These are phyloP conservation scores for Oryza longistaminata DNA, from an alignment of 176 grass and related monocot genomes.

Conservation along the genomic window DNA sequence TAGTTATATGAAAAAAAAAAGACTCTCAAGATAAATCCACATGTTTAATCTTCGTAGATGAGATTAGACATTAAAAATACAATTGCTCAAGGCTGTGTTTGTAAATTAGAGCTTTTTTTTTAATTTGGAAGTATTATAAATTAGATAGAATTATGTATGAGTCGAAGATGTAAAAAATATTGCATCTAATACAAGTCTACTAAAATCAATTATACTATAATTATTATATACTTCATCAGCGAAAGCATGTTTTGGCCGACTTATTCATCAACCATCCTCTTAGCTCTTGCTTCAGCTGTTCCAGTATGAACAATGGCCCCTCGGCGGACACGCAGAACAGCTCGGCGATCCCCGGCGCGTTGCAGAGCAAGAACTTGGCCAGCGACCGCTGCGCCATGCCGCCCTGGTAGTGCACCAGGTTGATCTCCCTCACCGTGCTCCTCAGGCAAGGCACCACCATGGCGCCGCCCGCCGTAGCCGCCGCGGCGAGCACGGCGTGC, in stretches of 20 bases:
- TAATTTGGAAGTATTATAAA: no score
- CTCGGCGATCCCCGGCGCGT: neutral
- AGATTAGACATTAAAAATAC: no score
- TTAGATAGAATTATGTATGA: no score
- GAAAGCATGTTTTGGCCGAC: neutral
- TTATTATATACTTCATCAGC: no score
- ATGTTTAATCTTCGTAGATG: no score
- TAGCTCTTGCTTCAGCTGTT: conserved; percentile 9
- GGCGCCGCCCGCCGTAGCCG: neutral
- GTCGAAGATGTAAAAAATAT: no score
- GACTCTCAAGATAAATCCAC: no score
- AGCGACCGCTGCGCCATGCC: conserved; percentile 3
- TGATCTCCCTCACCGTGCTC: conserved; percentile 2
- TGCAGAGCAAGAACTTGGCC: conserved; percentile 27
- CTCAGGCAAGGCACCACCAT: neutral
- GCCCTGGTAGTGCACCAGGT: conserved; percentile 25
- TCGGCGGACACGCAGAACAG: neutral
- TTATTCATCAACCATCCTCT: conserved; percentile 11
- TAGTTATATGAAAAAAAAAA: no score
- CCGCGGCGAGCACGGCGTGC: neutral
- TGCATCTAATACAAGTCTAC: no score
- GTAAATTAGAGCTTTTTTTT: no score
- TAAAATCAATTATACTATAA: no score
- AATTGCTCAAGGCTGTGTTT: no score
- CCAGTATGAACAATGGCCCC: neutral